phyloP scores from a whole-genome alignment of 768 basidiomycete species.

The Agaricus subrufescens region DNA sequence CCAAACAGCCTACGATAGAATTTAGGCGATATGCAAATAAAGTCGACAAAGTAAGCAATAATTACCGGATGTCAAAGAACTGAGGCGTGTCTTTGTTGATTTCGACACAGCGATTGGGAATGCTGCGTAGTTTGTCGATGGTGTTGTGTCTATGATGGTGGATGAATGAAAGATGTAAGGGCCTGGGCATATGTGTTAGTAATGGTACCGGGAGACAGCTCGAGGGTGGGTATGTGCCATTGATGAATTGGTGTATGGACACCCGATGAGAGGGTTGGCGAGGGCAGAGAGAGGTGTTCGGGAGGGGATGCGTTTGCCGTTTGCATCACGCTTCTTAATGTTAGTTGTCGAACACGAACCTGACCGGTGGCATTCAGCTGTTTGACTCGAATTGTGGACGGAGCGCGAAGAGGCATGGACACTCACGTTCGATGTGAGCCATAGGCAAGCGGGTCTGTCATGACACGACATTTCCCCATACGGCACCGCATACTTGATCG shows the following conservation, averaged over 20 bases:
- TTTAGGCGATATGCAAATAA: not conserved
- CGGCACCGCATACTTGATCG: slow-evolving; percentile 44
- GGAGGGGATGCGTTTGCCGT: too few species aligned
- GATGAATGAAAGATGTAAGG: slow-evolving; percentile 16
- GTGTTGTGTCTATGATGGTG: slow-evolving; percentile 24
- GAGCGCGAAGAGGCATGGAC: not conserved
- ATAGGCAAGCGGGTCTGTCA: slow-evolving; percentile 47
- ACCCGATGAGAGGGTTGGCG: slow-evolving; percentile 31
- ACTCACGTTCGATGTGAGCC: slow-evolving; percentile 45
- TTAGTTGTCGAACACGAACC: slow-evolving; percentile 59
- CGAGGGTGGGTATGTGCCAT: slow-evolving; percentile 31
- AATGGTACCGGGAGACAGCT: slow-evolving; percentile 43
- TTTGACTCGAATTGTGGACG: not conserved
- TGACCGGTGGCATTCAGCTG: slow-evolving; percentile 12
- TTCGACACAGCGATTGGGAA: slow-evolving; percentile 46
- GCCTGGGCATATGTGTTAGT: slow-evolving; percentile 41
- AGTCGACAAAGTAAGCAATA: not conserved
- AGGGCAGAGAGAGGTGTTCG: slow-evolving; percentile 51
- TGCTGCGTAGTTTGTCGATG: too few species aligned
- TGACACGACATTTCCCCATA: slow-evolving; percentile 49
- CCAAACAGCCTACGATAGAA: slow-evolving; percentile 45
- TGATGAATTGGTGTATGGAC: not conserved
- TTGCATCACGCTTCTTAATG: slow-evolving; percentile 41
- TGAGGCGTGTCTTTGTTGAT: slow-evolving; percentile 30
- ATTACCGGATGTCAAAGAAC: slow-evolving; percentile 50